Evolutionary conservation across 768 basidiomycete genomes (phyloP).

Genomic region (Psilocybe cubensis): DNA sequence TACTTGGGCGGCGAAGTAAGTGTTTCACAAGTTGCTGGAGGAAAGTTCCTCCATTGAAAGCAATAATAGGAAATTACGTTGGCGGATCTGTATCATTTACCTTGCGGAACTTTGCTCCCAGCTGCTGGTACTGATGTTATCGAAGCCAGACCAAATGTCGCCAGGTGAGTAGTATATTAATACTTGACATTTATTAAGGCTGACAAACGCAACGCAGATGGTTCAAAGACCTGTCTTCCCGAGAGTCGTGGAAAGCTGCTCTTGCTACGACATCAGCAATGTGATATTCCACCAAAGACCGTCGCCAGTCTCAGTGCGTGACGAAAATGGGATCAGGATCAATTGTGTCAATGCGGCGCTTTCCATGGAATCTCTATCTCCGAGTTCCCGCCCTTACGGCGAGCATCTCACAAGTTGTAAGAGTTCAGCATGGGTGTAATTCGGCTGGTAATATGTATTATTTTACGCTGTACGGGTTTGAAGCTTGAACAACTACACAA

Average conservation of each 20-base stretch:
- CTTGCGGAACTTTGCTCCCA: constrained; percentile 32
- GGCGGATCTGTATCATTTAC: constrained; percentile 49
- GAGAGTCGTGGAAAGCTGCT: constrained; percentile 46
- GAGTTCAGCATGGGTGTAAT: too few relatives aligned
- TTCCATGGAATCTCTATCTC: too few relatives aligned
- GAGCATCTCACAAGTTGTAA: too few relatives aligned
- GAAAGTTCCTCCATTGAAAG: not conserved
- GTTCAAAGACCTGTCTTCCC: constrained; percentile 51
- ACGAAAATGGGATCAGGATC: too few relatives aligned
- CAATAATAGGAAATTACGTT: constrained; percentile 41
- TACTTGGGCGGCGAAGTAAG: constrained; percentile 61
- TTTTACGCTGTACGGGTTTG: too few relatives aligned
- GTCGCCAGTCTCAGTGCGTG: too few relatives aligned
- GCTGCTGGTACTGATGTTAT: constrained; percentile 31
- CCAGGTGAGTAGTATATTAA: constrained; percentile 27
- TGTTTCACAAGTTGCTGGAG: not conserved
- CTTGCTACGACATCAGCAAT: constrained; percentile 7
- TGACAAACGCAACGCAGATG: constrained; percentile 34
- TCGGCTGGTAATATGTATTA: too few relatives aligned
- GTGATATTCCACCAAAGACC: not conserved
- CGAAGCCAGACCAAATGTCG: constrained; percentile 42
- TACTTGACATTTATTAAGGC: not conserved
- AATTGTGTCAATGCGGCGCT: too few relatives aligned
- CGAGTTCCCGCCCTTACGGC: too few relatives aligned
- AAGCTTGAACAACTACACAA: too few relatives aligned